Conservation (phyloP, 2,329 filamentous ascomycete genomes). For the Chaetomiaceae sp. region DNA sequence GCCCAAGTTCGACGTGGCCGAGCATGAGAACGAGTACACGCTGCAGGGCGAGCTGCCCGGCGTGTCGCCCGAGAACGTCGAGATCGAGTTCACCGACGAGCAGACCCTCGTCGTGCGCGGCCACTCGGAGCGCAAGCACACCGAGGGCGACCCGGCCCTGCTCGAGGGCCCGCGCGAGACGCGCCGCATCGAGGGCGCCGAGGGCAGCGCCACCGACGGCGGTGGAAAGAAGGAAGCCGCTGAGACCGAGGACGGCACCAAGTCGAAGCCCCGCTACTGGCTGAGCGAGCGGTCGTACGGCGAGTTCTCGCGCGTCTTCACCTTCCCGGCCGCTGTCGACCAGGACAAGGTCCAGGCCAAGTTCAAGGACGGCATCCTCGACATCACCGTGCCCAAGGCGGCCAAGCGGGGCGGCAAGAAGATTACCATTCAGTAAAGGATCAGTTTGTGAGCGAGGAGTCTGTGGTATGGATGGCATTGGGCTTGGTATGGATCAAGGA, state of each 20-base stretch:
- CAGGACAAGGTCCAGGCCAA: slow-evolving; percentile 57
- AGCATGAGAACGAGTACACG: slow-evolving; percentile 64
- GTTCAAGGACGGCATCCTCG: slow-evolving; percentile 63
- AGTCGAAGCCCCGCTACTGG: slow-evolving; percentile 55
- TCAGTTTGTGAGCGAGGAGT: background rate
- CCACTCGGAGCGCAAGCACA: slow-evolving; percentile 57
- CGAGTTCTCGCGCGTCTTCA: slow-evolving; percentile 65
- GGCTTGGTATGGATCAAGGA: no score
- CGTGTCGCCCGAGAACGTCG: slow-evolving; percentile 67
- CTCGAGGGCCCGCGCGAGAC: slow-evolving; percentile 29
- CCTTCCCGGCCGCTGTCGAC: slow-evolving; percentile 61
- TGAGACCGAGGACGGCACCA: background rate
- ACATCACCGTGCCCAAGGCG: slow-evolving; percentile 61
- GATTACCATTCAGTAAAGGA: slow-evolving; percentile 49
- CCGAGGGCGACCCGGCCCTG: slow-evolving; percentile 44
- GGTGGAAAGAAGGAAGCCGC: slow-evolving; percentile 6
- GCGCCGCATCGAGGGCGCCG: slow-evolving; percentile 36
- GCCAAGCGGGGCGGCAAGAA: slow-evolving; percentile 53
- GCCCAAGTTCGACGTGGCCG: slow-evolving; percentile 75
- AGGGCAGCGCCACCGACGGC: slow-evolving; percentile 22
- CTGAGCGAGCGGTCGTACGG: slow-evolving; percentile 62
- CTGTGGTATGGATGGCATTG: no score
- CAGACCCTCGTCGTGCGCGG: slow-evolving; percentile 71
- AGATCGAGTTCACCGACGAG: slow-evolving; percentile 74
- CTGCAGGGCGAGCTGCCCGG: slow-evolving; percentile 79